phyloP scores from a whole-genome alignment of 208 protist genomes.

The Lotmaria passim region DNA sequence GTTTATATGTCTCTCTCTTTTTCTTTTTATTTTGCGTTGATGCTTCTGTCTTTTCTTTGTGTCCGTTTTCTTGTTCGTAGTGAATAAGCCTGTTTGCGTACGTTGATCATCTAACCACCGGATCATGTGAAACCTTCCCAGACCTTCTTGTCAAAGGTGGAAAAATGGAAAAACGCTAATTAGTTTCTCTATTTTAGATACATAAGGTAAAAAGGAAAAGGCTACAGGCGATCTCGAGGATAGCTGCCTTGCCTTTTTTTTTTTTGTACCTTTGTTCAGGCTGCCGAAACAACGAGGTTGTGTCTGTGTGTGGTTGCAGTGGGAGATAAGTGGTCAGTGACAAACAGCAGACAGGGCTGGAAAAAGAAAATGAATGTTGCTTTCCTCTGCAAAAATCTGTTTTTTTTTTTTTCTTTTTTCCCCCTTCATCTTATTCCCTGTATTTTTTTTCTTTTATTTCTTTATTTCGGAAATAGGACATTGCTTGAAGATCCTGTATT shows the following conservation, averaged over 20 bases:
- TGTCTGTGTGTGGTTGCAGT: background rate
- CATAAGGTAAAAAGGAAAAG: too few species aligned
- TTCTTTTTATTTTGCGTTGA: conserved; percentile 15
- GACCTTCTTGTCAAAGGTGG: too few species aligned
- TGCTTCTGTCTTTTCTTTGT: conserved; percentile 6
- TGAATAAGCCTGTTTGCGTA: conserved; percentile 6
- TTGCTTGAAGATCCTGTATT: too few species aligned
- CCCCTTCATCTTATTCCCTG: too few species aligned
- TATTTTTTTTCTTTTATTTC: too few species aligned
- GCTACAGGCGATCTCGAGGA: too few species aligned
- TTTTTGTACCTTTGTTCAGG: background rate
- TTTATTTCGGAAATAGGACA: too few species aligned
- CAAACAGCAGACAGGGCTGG: background rate
- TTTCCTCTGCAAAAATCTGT: background rate
- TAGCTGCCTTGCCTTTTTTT: background rate
- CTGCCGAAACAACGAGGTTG: background rate
- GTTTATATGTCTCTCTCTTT: background rate
- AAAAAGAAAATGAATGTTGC: conserved; percentile 1
- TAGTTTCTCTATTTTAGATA: too few species aligned
- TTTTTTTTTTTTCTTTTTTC: background rate
- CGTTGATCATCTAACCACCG: background rate
- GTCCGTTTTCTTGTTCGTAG: background rate
- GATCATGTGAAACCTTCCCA: too few species aligned
- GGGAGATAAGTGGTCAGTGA: too few species aligned
- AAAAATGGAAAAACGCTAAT: conserved; percentile 4